Evolutionary conservation across 225 moss, liverwort and hornwort species (phyloP), one percentile per base, ranked within the genome.

Genomic region (Physcomitrium patens): DNA sequence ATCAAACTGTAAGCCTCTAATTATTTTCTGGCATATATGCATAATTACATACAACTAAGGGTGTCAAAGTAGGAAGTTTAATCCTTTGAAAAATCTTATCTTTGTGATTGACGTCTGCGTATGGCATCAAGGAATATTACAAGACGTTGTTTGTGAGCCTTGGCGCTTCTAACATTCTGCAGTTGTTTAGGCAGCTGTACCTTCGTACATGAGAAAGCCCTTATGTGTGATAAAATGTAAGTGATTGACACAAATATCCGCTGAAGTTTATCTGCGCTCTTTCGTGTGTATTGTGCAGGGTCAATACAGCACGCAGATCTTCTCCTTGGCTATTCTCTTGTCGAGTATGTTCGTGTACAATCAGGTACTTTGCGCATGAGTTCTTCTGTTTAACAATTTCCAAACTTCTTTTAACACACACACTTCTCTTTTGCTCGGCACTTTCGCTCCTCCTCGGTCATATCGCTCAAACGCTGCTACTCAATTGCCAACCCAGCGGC

Each of bases 301-400:
- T 18, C 89, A 89, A 10, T 95, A 93, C 63, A 93, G 91, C 76
- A 89, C 77, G 65, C 93, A 95, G 65, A 90, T 95, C 10, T 95
- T 95, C 75, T 95, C 95, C 17, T 76, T 95, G 59, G 93, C 95
- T 63, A 88, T 93, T 31, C 82, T 95, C 3, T 62, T 95, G 16
- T 95, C 95, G 18, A 93, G 91, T 84, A 95, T 95, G 93, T 95
- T 93, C 61, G 84, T 95, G 1, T 93, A 95, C 48, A 93, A 93
- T 76, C 95, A 94, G 91, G 91, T 90, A 41, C 11, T 20, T 55
- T 67, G 58, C 44, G 65, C 71, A 54, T 61, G 52, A 48, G n/a
- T 63, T 43, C 10, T 65, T 24, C 58, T 28, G 13, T 12, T 65
- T 28, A 31, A n/a, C 17, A 48, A 23, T 47, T 59, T 12, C 7